Conservation (phyloP, 306 rosid species). For the Carpinus viminea region DNA sequence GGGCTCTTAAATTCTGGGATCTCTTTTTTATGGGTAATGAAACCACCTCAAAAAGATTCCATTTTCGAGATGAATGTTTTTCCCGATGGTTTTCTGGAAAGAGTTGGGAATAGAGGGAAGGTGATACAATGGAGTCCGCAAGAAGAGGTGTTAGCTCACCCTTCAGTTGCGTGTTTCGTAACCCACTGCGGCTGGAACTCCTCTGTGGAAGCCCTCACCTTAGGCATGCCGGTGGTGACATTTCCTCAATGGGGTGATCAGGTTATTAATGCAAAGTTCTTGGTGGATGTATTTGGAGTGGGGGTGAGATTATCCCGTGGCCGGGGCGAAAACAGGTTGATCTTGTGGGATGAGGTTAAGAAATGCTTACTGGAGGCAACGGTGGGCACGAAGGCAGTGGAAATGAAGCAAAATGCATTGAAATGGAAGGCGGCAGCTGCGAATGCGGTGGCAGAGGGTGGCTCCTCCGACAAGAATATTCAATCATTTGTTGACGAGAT, state of each 20-base stretch:
- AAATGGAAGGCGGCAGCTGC: conserved; percentile 56
- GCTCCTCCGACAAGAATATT: conserved; percentile 52
- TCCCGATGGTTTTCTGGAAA: conserved; percentile 49
- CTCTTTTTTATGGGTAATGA: conserved; percentile 63
- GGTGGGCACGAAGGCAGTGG: conserved; percentile 47
- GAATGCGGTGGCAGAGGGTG: conserved; percentile 52
- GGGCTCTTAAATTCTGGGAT: conserved; percentile 47
- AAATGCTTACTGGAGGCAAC: conserved; percentile 50
- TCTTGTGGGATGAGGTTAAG: conserved; percentile 47
- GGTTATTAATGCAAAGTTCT: conserved; percentile 48
- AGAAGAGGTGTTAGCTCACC: conserved; percentile 53
- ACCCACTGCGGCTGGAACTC: conserved; percentile 91
- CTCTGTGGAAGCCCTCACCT: conserved; percentile 48
- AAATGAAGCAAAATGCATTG: conserved; percentile 45
- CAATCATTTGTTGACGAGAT: conserved; percentile 44
- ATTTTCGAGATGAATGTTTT: conserved; percentile 13
- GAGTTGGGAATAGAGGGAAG: conserved; percentile 41
- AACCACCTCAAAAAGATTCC: conserved; percentile 29
- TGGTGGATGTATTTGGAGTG: conserved; percentile 48
- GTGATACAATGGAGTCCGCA: conserved; percentile 71
- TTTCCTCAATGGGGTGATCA: conserved; percentile 91
- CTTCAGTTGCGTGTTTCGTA: conserved; percentile 56
- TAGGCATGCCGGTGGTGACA: conserved; percentile 61
- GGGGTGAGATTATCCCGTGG: conserved; percentile 51
- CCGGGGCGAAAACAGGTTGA: conserved; percentile 26